Evolutionary conservation across 1,284 basidiomycete species (phyloP).

Genomic region (Leccinum holopus): DNA sequence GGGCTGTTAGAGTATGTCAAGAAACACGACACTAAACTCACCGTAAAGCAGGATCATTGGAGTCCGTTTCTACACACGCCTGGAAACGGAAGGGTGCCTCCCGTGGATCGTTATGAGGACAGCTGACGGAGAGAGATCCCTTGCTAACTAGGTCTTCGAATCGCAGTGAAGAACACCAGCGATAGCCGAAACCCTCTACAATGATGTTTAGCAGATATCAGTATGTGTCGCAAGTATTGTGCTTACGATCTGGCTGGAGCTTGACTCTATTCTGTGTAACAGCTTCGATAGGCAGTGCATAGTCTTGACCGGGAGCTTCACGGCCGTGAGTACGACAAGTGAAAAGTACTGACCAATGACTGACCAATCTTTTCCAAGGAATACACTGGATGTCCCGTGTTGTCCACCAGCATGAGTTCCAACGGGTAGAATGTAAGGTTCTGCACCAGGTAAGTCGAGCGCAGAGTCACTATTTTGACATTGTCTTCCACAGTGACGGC

Average conservation of each 20-base stretch:
- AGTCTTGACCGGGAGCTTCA: constrained; percentile 82
- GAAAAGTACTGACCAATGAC: constrained; percentile 28
- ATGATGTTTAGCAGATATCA: constrained; percentile 9
- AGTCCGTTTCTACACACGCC: constrained; percentile 84
- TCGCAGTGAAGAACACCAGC: constrained; percentile 87
- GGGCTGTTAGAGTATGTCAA: constrained; percentile 2
- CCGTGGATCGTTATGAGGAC: constrained; percentile 76
- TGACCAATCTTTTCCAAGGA: constrained; percentile 82
- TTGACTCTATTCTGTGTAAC: constrained; percentile 84
- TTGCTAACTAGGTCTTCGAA: constrained; percentile 90
- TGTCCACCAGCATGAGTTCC: constrained; percentile 90
- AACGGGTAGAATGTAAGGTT: constrained; percentile 93
- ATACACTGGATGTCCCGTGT: constrained; percentile 78
- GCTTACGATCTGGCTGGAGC: constrained; percentile 90
- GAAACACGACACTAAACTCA: constrained; percentile 30
- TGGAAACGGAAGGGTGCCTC: constrained; percentile 98
- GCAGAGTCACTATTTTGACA: constrained; percentile 93
- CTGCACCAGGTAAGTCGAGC: constrained; percentile 92
- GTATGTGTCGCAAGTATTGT: constrained; percentile 2
- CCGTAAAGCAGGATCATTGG: constrained; percentile 62
- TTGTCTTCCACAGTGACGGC: constrained; percentile 92
- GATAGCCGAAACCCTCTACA: constrained; percentile 91
- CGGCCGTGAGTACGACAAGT: constrained; percentile 6
- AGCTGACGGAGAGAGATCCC: constrained; percentile 80
- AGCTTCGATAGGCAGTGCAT: constrained; percentile 88